Conservation (phyloP, 2,329 filamentous ascomycete species). For the Alternaria solani region DNA sequence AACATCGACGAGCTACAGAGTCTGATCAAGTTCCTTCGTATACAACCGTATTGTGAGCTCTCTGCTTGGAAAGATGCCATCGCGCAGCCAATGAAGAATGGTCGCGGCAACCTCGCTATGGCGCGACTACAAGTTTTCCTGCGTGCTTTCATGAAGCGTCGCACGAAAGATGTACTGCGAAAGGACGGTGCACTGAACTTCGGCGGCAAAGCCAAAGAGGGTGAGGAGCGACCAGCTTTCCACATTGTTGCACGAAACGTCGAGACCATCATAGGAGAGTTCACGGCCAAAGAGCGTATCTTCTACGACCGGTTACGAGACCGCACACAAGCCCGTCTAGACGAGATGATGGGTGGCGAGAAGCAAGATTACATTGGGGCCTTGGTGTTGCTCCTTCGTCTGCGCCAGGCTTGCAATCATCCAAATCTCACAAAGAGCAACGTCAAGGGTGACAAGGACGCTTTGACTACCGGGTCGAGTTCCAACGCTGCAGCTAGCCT, state of each 20-base stretch:
- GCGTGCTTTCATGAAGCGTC: conserved; percentile 96
- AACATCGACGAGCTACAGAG: conserved; percentile 96
- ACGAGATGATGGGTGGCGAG: conserved; percentile 83
- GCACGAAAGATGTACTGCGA: conserved; percentile 96
- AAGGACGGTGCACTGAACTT: conserved; percentile 81
- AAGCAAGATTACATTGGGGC: conserved; percentile 92
- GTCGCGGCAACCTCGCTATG: conserved; percentile 88
- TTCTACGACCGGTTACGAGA: conserved; percentile 88
- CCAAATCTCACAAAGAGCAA: conserved; percentile 86
- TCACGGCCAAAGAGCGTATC: conserved; percentile 78
- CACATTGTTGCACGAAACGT: conserved; percentile 92
- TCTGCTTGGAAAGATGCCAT: conserved; percentile 91
- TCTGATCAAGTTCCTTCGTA: conserved; percentile 88
- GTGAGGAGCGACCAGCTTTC: conserved; percentile 71
- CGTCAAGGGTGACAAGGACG: conserved; percentile 86
- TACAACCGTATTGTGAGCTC: conserved; percentile 88
- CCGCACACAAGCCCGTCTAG: conserved; percentile 84
- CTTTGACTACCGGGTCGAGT: conserved; percentile 69
- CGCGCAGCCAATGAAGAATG: conserved; percentile 86
- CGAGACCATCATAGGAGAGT: conserved; percentile 77
- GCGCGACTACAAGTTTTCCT: conserved; percentile 83
- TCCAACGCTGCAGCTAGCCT: conserved; percentile 49
- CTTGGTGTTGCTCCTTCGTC: conserved; percentile 85
- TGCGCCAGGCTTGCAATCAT: conserved; percentile 95
- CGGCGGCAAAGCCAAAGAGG: conserved; percentile 70